phyloP scores from a whole-genome alignment of 1,139 yeast species.

The Meyerozyma guilliermondii region DNA sequence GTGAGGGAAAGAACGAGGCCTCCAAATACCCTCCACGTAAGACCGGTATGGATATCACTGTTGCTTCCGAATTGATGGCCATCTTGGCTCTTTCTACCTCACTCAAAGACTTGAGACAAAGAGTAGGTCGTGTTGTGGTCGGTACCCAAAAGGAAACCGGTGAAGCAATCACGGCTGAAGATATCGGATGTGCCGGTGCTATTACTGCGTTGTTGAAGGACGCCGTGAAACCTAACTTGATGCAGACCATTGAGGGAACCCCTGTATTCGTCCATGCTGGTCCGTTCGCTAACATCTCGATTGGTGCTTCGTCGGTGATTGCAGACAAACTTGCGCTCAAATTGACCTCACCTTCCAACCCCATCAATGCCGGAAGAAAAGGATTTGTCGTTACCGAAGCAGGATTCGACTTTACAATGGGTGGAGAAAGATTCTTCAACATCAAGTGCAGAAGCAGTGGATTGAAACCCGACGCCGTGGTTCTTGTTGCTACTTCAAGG shows the following conservation, averaged over 20 bases:
- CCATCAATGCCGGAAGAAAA: conserved; percentile 42
- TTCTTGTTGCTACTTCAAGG: conserved; percentile 94
- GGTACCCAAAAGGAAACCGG: conserved; percentile 71
- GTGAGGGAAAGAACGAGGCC: conserved; percentile 84
- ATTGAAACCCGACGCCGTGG: conserved; percentile 84
- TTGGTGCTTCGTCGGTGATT: conserved; percentile 91
- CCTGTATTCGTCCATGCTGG: conserved; percentile 99
- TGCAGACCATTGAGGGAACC: conserved; percentile 98
- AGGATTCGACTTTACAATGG: conserved; percentile 98
- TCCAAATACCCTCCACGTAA: conserved; percentile 74
- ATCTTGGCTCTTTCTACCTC: conserved; percentile 86
- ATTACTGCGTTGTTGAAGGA: conserved; percentile 92
- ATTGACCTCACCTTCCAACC: conserved; percentile 48
- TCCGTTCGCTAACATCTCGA: conserved; percentile 95
- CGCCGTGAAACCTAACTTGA: conserved; percentile 93
- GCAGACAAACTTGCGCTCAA: conserved; percentile 96
- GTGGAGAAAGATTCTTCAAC: conserved; percentile 96
- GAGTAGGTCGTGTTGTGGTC: conserved; percentile 88
- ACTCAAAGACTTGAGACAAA: conserved; percentile 78
- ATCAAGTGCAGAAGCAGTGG: conserved; percentile 96
- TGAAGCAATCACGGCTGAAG: conserved; percentile 92
- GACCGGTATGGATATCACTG: conserved; percentile 95
- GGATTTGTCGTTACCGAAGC: conserved; percentile 97
- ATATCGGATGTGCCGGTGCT: conserved; percentile 96
- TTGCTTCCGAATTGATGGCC: conserved; percentile 98